Base-by-base conservation (phyloP, 208 protist species). In the Leptomonas seymouri region DNA sequence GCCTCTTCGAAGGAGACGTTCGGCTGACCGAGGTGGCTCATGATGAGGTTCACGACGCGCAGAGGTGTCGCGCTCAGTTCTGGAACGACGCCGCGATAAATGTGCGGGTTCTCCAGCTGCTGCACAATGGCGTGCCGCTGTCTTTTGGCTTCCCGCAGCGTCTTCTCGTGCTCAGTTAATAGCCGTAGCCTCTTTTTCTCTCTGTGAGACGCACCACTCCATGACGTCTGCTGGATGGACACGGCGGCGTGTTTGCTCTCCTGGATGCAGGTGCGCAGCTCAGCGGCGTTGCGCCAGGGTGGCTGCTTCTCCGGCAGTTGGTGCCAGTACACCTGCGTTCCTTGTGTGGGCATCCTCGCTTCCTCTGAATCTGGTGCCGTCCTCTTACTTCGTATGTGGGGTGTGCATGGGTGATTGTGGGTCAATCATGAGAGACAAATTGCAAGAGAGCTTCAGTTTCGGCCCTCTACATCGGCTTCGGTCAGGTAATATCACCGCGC, bases 51-150 rank as follows among this genome's bases (percentile, higher is more conserved):
- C 20, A 93, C 36, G 9, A 76, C 80, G 23, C 45, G 65, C 21
- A 93, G 77, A 41, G 84, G 82, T 2, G 84, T 83, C 39, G 89
- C 74, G 69, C 83, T 36, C 3, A 77, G 87, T 53, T 93, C 87
- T 8, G 78, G 55, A 5, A 90, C 81, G 46, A 86, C 71, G 28
- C 77, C 71, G 41, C 48, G 78, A 55, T 78, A 59, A 5, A 78
- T 39, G 36, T 23, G 8, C n/a, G 46, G 45, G n/a, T 51, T n/a
- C 42, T 81, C 71, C 3, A 65, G 44, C 41, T 50, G 55, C 27
- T 36, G 18, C n/a, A 68, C 36, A 1, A 50, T 25, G 18, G 27
- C 48, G 16, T 9, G n/a, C 28, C 62, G 62, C 21, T 27, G 21
- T 18, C 49, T 54, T 6, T 21, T 42, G 59, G 30, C 45, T 1